These are phyloP conservation scores for Suhomyces xylopsoci DNA, from an alignment of 805 yeast species.

Conservation along the genomic window DNA sequence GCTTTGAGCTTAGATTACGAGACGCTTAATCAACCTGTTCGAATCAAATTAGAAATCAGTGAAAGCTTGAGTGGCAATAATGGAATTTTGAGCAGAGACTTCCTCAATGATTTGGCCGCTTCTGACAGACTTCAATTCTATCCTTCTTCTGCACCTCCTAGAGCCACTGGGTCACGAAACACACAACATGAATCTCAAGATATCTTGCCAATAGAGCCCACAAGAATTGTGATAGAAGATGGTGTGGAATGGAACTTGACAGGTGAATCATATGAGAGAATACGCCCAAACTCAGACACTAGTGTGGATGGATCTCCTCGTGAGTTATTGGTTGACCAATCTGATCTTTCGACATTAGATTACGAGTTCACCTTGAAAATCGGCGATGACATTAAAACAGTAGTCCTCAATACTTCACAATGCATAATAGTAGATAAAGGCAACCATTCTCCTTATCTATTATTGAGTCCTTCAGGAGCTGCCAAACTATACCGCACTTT, in stretches of 20 bases:
- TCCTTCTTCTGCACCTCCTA: conserved; percentile 10
- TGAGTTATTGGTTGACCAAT: conserved; percentile 24
- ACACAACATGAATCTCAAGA: background rate
- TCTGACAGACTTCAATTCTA: conserved; percentile 19
- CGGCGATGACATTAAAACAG: conserved; percentile 12
- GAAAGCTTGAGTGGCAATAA: conserved; percentile 17
- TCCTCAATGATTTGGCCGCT: conserved; percentile 22
- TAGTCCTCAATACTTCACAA: conserved; percentile 35
- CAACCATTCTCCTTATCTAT: conserved; percentile 34
- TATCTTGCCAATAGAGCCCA: conserved; percentile 16
- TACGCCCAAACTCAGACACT: conserved; percentile 9
- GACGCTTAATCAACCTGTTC: conserved; percentile 8
- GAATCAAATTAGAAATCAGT: conserved; percentile 13
- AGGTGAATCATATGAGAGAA: conserved; percentile 24
- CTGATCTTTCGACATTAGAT: conserved; percentile 20
- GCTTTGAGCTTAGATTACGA: background rate
- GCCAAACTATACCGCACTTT: conserved; percentile 20
- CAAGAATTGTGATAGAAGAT: conserved; percentile 17
- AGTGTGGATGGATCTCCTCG: background rate
- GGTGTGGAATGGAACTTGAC: conserved; percentile 18
- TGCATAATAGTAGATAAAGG: conserved; percentile 39
- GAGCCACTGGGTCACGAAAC: background rate
- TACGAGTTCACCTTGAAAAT: conserved; percentile 22
- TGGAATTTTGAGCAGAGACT: conserved; percentile 24
- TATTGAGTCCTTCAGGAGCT: conserved; percentile 36